phyloP scores from a whole-genome alignment of 2,329 filamentous ascomycete genomes.

The Fusarium torulosum region DNA sequence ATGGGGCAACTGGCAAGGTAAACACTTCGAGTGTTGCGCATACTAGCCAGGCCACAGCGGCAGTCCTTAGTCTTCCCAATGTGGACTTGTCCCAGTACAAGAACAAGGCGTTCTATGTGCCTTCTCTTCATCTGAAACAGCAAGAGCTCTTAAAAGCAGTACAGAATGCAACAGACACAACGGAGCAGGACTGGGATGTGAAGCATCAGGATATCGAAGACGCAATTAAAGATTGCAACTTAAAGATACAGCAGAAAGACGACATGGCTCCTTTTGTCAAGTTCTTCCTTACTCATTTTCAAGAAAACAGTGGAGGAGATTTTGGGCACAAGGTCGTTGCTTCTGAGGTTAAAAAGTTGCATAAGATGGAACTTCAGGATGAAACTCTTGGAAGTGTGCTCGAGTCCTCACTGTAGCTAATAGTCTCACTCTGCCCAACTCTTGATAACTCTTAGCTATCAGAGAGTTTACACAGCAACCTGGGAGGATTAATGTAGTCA shows the following conservation, averaged over 20 bases:
- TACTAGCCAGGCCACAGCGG: conserved; percentile 14
- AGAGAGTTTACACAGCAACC: background rate
- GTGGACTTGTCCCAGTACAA: conserved; percentile 10
- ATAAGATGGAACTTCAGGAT: conserved; percentile 7
- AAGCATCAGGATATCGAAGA: conserved; percentile 4
- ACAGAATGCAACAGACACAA: conserved; percentile 8
- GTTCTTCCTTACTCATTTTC: conserved; percentile 31
- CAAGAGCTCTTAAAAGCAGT: conserved; percentile 21
- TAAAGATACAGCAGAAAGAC: conserved; percentile 13
- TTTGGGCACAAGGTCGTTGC: conserved; percentile 19
- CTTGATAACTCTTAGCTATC: background rate
- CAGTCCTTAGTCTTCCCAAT: conserved; percentile 5
- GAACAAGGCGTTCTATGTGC: conserved; percentile 24
- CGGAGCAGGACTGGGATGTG: conserved; percentile 20
- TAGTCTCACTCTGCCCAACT: too few relatives aligned
- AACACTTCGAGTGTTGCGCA: conserved; percentile 2
- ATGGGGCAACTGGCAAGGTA: conserved; percentile 1
- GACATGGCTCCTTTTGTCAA: conserved; percentile 8
- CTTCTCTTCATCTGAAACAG: conserved; percentile 7
- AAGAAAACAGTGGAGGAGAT: conserved; percentile 3
- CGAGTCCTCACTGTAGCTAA: background rate
- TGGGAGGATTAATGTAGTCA: too few relatives aligned
- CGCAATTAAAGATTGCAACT: conserved; percentile 7
- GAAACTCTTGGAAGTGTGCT: conserved; percentile 9
- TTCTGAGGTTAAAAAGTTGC: conserved; percentile 2